Conservation (phyloP, 768 basidiomycete species). For the Mrakia blollopis region DNA sequence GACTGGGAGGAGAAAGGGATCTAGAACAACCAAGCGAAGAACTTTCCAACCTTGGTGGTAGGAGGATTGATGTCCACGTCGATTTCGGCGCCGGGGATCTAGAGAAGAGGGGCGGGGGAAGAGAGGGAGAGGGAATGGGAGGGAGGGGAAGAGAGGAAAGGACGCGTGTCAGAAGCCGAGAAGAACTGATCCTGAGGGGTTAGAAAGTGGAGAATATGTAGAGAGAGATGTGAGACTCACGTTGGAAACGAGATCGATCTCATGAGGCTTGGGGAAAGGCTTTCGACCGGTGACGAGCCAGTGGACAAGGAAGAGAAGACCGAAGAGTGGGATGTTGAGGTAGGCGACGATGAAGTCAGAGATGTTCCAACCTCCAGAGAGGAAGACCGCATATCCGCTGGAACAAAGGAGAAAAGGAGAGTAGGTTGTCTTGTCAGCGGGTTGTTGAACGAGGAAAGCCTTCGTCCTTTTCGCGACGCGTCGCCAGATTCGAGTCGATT, state of each 20-base stretch:
- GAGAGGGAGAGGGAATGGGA: background rate
- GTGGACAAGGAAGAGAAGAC: slow-evolving; percentile 26
- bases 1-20: too few relatives aligned
- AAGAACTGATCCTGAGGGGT: too few relatives aligned
- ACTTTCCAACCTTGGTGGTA: slow-evolving; percentile 28
- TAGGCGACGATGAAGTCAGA: slow-evolving; percentile 37
- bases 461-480: too few relatives aligned
- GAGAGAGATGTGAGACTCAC: background rate
- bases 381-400: slow-evolving; percentile 37
- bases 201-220: background rate
- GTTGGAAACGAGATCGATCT: slow-evolving; percentile 36
- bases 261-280: slow-evolving; percentile 11
- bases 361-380: slow-evolving; percentile 34
- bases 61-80: slow-evolving; percentile 27
- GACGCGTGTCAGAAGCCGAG: too few relatives aligned
- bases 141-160: background rate
- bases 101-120: too few relatives aligned
- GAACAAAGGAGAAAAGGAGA: background rate
- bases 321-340: slow-evolving; percentile 31
- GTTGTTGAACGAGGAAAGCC: too few relatives aligned
- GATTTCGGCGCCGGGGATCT: slow-evolving; percentile 28
- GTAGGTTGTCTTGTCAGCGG: background rate
- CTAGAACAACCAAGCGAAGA: slow-evolving; percentile 25
- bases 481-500: too few relatives aligned
- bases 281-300: slow-evolving; percentile 33